Percentiles rank a stretch among this genome's conserved stretches.
These are phyloP conservation scores for Lycium ferocissimum DNA, from an alignment of 257 asterid genomes.

Conservation along the genomic window DNA sequence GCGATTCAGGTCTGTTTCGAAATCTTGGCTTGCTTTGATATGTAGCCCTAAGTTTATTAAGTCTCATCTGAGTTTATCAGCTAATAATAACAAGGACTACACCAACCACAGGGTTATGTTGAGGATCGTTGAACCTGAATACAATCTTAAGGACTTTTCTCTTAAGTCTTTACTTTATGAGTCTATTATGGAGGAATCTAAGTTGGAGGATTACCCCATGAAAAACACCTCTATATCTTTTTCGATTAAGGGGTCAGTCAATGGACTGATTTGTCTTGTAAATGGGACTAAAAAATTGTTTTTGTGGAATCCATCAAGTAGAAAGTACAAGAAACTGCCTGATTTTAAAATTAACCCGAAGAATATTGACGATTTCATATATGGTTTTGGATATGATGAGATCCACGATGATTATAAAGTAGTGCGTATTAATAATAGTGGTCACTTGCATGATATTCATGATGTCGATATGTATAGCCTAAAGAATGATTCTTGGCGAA, in stretches of 20 bases:
- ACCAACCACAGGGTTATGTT: too few relatives aligned
- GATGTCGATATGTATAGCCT: background rate
- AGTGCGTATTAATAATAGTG: background rate
- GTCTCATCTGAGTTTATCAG: too few relatives aligned
- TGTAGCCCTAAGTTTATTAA: too few relatives aligned
- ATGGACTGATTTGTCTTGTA: background rate
- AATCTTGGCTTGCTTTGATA: too few relatives aligned
- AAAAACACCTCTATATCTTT: background rate
- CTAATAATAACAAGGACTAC: too few relatives aligned
- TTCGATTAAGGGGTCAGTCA: background rate
- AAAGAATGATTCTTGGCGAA: background rate
- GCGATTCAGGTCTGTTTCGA: too few relatives aligned
- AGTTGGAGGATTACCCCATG: background rate
- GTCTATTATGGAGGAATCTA: background rate
- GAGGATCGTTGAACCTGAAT: too few relatives aligned
- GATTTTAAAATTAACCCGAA: background rate
- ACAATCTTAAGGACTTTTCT: too few relatives aligned
- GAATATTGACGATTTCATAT: background rate
- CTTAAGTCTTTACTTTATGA: too few relatives aligned
- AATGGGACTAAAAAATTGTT: background rate
- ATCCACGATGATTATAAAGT: background rate
- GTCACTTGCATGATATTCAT: background rate
- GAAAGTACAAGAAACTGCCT: background rate
- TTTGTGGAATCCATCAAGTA: background rate
- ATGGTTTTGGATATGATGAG: conserved; percentile 5